Conservation (phyloP, 1,139 yeast genomes). For the Kodamaea sp. region DNA sequence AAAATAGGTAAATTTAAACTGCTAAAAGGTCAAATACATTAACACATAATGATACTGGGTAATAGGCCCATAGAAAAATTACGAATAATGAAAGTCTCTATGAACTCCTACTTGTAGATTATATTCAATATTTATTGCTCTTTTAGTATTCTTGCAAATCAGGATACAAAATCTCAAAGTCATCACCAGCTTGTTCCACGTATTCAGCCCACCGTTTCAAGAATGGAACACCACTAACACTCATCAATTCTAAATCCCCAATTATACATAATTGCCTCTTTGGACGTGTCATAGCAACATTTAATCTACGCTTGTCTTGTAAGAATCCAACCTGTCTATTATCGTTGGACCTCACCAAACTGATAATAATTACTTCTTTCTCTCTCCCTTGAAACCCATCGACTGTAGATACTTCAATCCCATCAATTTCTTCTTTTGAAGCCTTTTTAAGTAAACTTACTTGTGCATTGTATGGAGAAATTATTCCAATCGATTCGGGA, state of each 20-base stretch:
- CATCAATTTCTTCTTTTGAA: constrained; percentile 11
- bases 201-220: constrained; percentile 66
- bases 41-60: too few species aligned
- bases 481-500: constrained; percentile 64
- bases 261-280: constrained; percentile 79
- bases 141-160: constrained; percentile 28
- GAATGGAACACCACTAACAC: constrained; percentile 41
- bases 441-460: constrained; percentile 56
- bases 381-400: constrained; percentile 62
- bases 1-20: too few species aligned
- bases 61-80: too few species aligned
- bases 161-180: constrained; percentile 70
- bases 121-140: too few species aligned
- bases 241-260: constrained; percentile 73
- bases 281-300: constrained; percentile 92
- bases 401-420: constrained; percentile 42
- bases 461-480: constrained; percentile 89
- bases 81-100: too few species aligned
- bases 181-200: constrained; percentile 48
- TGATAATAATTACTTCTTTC: constrained; percentile 69
- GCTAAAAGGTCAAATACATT: too few species aligned
- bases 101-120: too few species aligned
- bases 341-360: constrained; percentile 45
- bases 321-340: constrained; percentile 69
- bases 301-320: constrained; percentile 65